Evolutionary conservation across 306 rosid species (phyloP), one percentile per base, ranked within the genome.

Genomic region (Lathyrus aphaca): DNA sequence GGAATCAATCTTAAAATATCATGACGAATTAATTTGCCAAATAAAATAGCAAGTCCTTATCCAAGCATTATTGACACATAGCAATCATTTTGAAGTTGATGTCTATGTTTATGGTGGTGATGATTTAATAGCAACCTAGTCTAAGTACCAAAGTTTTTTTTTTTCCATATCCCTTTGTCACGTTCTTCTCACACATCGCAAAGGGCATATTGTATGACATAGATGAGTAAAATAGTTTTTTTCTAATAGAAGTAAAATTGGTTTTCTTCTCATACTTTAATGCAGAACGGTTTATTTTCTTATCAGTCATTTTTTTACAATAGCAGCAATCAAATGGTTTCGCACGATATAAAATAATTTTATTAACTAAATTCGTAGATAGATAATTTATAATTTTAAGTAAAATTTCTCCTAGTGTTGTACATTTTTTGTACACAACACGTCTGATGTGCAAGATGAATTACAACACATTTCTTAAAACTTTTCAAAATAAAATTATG

Each of bases 51-150:
- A 4, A 44, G 54, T 48, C 32, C 8, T 51, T 10, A 19, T 51
- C 15, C 7, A 3, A 51, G 15, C 32, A 51, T 10, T 10, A 51
- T 48, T 16, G 23, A 14, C 58, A 51, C 14, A 14, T 51, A 51
- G 59, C 14, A 53, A 21, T 21, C 15, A 53, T 53, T 10, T 53
- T 21, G 16, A 53, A 53, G 15, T 11, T 53, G n/a, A 21, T 53
- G 59, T 53, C 12, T 53, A 23, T 53, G 59, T 53, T 53, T 53
- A 11, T 53, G 59, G 59, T 53, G 59, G 35, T 53, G 59, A 23
- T 53, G 59, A 53, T 21, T 11, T 8, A 21, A 19, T 53, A 53
- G 32, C 32, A 53, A 10, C 29, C 59, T 53, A 53, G 32, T 21
- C 59, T 11, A 53, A 21, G 4, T 21, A 5, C 15, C 8, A 21